phyloP scores from a whole-genome alignment of 345 rosid genomes.

The Eucalyptus marginata region DNA sequence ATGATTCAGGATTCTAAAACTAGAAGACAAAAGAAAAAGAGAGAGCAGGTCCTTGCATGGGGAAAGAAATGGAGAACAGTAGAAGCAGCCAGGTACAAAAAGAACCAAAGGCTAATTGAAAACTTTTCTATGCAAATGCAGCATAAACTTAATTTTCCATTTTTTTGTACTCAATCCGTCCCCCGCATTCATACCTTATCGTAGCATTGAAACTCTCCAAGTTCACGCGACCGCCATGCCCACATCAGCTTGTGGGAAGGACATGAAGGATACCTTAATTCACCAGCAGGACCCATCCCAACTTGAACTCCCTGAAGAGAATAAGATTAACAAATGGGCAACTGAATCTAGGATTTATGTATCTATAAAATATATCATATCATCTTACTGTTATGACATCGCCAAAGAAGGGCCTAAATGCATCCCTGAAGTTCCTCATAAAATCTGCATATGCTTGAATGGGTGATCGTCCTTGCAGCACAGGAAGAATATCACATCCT shows the following conservation, averaged over 20 bases:
- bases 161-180: neutral
- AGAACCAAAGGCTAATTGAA: neutral
- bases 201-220: constrained; percentile 46
- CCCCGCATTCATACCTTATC: constrained; percentile 27
- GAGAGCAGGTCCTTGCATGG: neutral
- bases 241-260: constrained; percentile 22
- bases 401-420: constrained; percentile 34
- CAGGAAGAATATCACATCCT: constrained; percentile 45
- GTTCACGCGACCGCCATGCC: constrained; percentile 23
- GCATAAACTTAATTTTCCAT: neutral
- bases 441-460: constrained; percentile 43
- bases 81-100: neutral
- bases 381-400: constrained; percentile 19
- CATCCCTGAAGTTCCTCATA: constrained; percentile 39
- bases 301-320: constrained; percentile 33
- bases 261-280: constrained; percentile 38
- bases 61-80: neutral
- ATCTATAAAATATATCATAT: neutral
- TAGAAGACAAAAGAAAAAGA: neutral
- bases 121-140: neutral
- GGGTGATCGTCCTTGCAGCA: constrained; percentile 38
- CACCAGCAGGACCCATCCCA: constrained; percentile 59
- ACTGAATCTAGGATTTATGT: neutral
- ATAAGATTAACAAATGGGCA: neutral
- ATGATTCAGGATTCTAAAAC: neutral